Base-by-base conservation (phyloP, 129 eudicot species). In the Logfia minima region DNA sequence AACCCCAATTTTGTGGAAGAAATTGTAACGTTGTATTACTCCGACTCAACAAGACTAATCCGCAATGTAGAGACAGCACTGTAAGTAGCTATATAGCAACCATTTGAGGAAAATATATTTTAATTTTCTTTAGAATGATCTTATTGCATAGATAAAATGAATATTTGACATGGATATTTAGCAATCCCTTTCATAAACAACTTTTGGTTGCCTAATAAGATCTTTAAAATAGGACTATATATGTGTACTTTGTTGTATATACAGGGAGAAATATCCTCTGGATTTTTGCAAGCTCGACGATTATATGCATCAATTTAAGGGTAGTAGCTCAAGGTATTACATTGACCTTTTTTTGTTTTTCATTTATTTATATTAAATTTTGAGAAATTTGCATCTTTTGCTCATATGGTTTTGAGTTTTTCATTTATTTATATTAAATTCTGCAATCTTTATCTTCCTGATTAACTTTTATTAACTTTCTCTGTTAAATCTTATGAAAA, bases 1-100 rank as follows among this genome's bases (percentile, higher is more conserved):
- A 93, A 84, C 85, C 98, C 98, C 45, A 85, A 93, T 59, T 93
- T 93, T 84, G 98, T 90, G 48, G 90, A 90, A 74, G 98, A 93
- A 75, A 84, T 93, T 16, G 97, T 88, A 13, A 87, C 78, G 9
- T 68, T 85, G 59, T 88, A 84, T 66, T 93, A 87, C 79, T 70
- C 77, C 1, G 96, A 93, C 75, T 93, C 98, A 6, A 86, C 80
- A 18, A 87, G 96, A 76, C 59, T 88, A 18, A 83, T 90, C 60
- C 85, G 80, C 29, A 90, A 83, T 61, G 72, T 90, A 29, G 96
- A 93, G 77, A 72, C 22, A 1, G 83, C 92, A 68, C 60, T 90
- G 98, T 92, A 77, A 88, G 93, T 77, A 35, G 17, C 61, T n/a
- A 34, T 6, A 2, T 41, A 14, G 55, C 18, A 48, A 48, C 55